These are phyloP conservation scores for Rhypophila decipiens DNA, from an alignment of 495 filamentous ascomycete species.

Conservation along the genomic window DNA sequence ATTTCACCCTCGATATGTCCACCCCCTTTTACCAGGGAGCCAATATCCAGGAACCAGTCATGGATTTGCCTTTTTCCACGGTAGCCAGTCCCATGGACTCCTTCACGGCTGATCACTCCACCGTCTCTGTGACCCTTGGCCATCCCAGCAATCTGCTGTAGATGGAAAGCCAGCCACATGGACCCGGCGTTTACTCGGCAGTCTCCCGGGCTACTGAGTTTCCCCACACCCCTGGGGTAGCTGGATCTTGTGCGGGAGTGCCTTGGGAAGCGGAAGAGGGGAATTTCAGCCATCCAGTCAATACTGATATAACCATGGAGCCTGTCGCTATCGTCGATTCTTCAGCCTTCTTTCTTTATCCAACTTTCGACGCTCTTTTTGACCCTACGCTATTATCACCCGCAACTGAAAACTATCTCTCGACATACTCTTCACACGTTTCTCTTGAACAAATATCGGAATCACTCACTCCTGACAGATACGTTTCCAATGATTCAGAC, in stretches of 20 bases:
- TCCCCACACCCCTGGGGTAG: slow-evolving; percentile 1
- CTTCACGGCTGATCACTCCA: not conserved
- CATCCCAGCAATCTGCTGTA: not conserved
- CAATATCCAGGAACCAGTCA: too few species aligned
- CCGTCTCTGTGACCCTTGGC: not conserved
- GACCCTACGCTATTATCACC: not conserved
- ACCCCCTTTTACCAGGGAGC: not conserved
- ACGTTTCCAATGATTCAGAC: too few species aligned
- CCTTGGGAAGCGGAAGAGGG: not conserved
- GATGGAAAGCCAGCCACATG: not conserved
- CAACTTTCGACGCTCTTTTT: not conserved
- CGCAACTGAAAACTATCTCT: not conserved
- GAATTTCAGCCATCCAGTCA: not conserved
- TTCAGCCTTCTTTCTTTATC: not conserved
- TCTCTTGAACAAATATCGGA: too few species aligned
- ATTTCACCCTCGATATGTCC: not conserved
- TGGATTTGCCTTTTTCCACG: not conserved
- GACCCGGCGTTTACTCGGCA: not conserved
- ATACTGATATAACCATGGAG: not conserved
- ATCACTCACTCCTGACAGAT: too few species aligned
- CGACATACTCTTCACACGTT: too few species aligned
- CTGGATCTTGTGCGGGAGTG: not conserved
- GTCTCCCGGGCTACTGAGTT: too few species aligned
- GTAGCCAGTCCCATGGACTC: not conserved
- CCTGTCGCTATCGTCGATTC: not conserved